Percentiles rank a stretch among this genome's conserved stretches.
These are phyloP conservation scores for Meredithiella fracta DNA, from an alignment of 2,329 filamentous ascomycete species.

Conservation along the genomic window DNA sequence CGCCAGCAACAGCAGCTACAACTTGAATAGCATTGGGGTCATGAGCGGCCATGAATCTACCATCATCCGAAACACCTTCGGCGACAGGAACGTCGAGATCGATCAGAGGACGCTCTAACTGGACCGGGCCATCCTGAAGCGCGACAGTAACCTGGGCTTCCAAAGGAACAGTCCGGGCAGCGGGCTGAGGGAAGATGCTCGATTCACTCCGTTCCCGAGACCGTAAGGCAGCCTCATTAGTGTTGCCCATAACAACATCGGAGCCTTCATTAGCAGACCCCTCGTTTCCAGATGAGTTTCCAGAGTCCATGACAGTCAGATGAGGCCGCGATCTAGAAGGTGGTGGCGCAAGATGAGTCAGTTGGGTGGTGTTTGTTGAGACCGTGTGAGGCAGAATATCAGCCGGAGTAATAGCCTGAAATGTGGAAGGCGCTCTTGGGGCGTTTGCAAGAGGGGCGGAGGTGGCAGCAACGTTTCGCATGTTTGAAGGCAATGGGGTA, in stretches of 20 bases:
- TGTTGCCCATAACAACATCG: conserved; percentile 62
- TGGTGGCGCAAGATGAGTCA: conserved; percentile 25
- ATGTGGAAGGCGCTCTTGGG: conserved; percentile 16
- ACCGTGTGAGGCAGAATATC: conserved; percentile 71
- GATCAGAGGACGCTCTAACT: conserved; percentile 48
- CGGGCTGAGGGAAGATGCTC: neutral
- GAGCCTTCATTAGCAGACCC: conserved; percentile 61
- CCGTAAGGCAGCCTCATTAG: conserved; percentile 36
- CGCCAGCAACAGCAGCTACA: conserved; percentile 44
- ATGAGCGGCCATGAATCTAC: conserved; percentile 89
- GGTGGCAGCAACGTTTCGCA: conserved; percentile 15
- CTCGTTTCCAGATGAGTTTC: conserved; percentile 75
- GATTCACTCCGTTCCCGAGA: neutral
- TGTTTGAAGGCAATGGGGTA: conserved; percentile 18
- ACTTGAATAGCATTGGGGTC: conserved; percentile 72
- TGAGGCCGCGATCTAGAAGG: conserved; percentile 33
- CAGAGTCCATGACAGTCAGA: conserved; percentile 46
- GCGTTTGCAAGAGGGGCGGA: conserved; percentile 23
- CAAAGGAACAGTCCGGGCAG: conserved; percentile 54
- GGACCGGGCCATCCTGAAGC: conserved; percentile 56
- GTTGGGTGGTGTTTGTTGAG: conserved; percentile 36
- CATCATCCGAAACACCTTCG: conserved; percentile 65
- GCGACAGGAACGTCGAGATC: conserved; percentile 53
- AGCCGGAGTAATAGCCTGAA: conserved; percentile 27
- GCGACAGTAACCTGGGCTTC: conserved; percentile 69